These are phyloP conservation scores for Fagus sylvatica DNA, from an alignment of 306 rosid genomes.

Conservation along the genomic window DNA sequence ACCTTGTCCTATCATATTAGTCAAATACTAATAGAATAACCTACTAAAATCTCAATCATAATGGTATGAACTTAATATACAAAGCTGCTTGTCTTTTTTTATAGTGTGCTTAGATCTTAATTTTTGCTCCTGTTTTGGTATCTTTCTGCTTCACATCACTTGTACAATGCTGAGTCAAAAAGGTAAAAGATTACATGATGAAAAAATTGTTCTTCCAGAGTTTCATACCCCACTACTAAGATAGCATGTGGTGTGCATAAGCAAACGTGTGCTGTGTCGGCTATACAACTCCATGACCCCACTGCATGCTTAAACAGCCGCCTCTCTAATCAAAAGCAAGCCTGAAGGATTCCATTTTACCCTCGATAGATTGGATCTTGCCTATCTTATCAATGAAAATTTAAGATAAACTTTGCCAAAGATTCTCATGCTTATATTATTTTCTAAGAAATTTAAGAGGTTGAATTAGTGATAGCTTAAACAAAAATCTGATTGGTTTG, in stretches of 20 bases:
- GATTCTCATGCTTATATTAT: slow-evolving; percentile 1
- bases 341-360: not conserved
- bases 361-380: slow-evolving; percentile 4
- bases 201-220: not conserved
- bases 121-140: not conserved
- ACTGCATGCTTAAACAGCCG: not conserved
- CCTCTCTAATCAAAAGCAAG: not conserved
- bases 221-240: too few relatives aligned
- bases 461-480: slow-evolving; percentile 2
- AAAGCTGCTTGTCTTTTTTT: not conserved
- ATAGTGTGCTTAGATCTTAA: too few relatives aligned
- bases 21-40: too few relatives aligned
- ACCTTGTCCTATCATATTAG: not conserved
- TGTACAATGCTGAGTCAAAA: not conserved
- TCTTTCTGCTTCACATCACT: not conserved
- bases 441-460: not conserved
- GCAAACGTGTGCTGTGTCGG: slow-evolving; percentile 1
- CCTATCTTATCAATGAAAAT: not conserved
- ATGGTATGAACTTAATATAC: not conserved
- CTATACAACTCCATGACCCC: slow-evolving; percentile 1
- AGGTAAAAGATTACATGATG: not conserved
- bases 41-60: too few relatives aligned
- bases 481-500: not conserved
- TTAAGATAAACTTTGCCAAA: not conserved
- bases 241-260: not conserved